A percentile compares a stretch with the other conserved stretches of the same genome.
These are phyloP conservation scores for Cornus kousa DNA, from an alignment of 148 eudicot genomes.

Conservation along the genomic window DNA sequence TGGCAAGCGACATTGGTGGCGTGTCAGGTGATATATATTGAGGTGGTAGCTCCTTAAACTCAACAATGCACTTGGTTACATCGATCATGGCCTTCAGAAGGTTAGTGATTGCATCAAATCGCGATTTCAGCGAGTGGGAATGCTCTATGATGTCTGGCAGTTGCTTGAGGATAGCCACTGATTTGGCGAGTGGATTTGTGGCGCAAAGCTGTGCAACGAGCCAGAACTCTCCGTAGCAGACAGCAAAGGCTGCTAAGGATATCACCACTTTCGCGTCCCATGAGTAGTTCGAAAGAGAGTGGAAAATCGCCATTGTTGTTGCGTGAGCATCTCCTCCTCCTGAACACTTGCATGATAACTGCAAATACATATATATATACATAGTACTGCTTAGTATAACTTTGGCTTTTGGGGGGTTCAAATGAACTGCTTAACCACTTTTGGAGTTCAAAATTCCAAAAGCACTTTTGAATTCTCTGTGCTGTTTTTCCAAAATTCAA, in stretches of 20 bases:
- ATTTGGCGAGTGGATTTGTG: constrained; percentile 70
- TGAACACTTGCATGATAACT: constrained; percentile 85
- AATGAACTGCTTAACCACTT: too few relatives aligned
- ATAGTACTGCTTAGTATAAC: too few relatives aligned
- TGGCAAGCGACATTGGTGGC: constrained; percentile 58
- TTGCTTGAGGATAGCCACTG: constrained; percentile 73
- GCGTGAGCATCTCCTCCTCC: constrained; percentile 78
- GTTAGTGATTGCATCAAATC: constrained; percentile 55
- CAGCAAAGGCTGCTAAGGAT: constrained; percentile 67
- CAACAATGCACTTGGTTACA: constrained; percentile 58
- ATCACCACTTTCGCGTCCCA: constrained; percentile 91
- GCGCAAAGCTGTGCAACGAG: constrained; percentile 51
- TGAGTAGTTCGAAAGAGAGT: constrained; percentile 63
- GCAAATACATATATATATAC: constrained; percentile 8
- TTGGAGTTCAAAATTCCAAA: too few relatives aligned
- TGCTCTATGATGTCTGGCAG: constrained; percentile 64
- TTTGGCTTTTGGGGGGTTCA: too few relatives aligned
- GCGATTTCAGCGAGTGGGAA: constrained; percentile 47
- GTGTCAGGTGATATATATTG: constrained; percentile 69
- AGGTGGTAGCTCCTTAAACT: constrained; percentile 61
- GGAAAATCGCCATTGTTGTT: constrained; percentile 66
- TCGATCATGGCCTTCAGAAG: constrained; percentile 62
- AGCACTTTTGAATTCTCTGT: too few relatives aligned
- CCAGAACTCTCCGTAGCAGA: constrained; percentile 86
- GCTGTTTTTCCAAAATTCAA: too few relatives aligned